Conservation (phyloP, 1,139 yeast genomes). For the Suhomyces wounanorum region DNA sequence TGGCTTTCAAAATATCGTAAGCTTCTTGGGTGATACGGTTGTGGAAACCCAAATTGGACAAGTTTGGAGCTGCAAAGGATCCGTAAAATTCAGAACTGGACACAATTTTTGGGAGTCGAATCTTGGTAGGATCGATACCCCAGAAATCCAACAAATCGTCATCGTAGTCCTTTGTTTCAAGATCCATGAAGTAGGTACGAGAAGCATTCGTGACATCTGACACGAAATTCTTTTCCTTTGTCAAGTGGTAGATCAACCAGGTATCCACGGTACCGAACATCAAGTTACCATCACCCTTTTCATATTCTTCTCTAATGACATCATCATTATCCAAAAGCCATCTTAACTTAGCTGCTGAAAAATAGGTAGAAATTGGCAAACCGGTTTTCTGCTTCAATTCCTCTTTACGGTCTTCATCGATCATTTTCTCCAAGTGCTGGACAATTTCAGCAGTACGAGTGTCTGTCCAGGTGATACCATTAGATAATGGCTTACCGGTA, state of each 20-base stretch:
- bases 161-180: conserved; percentile 76
- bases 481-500: conserved; percentile 81
- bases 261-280: conserved; percentile 96
- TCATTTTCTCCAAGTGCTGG: conserved; percentile 58
- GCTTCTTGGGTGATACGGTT: conserved; percentile 54
- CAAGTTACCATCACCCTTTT: conserved; percentile 67
- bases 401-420: conserved; percentile 60
- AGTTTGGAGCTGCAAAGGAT: conserved; percentile 60
- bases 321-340: conserved; percentile 87
- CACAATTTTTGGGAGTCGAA: conserved; percentile 75
- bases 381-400: conserved; percentile 72
- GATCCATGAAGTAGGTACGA: conserved; percentile 87
- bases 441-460: conserved; percentile 81
- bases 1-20: conserved; percentile 48
- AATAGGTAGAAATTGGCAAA: conserved; percentile 86
- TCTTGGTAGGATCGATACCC: conserved; percentile 70
- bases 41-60: conserved; percentile 52
- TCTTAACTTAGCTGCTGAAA: conserved; percentile 85
- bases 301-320: conserved; percentile 68
- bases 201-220: conserved; percentile 93
- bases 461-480: conserved; percentile 97
- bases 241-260: conserved; percentile 87
- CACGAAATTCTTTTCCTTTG: conserved; percentile 69
- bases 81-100: conserved; percentile 85
- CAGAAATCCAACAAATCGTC: conserved; percentile 74